Evolutionary conservation across 306 rosid genomes (phyloP).

Genomic region (Hylodesmum podocarpum): DNA sequence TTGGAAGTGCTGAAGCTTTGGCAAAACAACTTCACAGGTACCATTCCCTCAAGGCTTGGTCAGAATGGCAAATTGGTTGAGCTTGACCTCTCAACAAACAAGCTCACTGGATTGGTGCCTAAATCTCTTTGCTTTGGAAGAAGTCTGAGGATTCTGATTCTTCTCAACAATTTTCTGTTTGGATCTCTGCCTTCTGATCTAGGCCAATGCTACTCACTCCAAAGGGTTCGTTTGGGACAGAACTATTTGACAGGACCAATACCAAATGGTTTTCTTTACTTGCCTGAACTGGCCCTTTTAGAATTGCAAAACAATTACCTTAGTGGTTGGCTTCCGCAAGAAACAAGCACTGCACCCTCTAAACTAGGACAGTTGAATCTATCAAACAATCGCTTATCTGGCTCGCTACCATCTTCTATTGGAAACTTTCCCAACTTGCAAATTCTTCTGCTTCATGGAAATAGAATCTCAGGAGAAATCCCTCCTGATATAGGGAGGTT

Average conservation of each 20-base stretch:
- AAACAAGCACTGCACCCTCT: slow-evolving; percentile 44
- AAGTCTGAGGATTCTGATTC: slow-evolving; percentile 61
- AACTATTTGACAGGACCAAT: slow-evolving; percentile 72
- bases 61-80: slow-evolving; percentile 60
- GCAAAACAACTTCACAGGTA: slow-evolving; percentile 85
- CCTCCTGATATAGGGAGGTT: slow-evolving; percentile 67
- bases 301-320: slow-evolving; percentile 84
- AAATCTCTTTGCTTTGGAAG: slow-evolving; percentile 65
- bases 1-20: slow-evolving; percentile 73
- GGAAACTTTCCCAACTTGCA: slow-evolving; percentile 71
- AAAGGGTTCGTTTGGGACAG: slow-evolving; percentile 77
- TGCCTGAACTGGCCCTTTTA: slow-evolving; percentile 69
- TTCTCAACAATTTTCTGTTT: slow-evolving; percentile 75
- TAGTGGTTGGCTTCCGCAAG: slow-evolving; percentile 58
- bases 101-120: slow-evolving; percentile 84
- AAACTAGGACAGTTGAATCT: slow-evolving; percentile 73
- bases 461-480: slow-evolving; percentile 66
- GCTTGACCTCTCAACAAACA: slow-evolving; percentile 83
- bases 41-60: slow-evolving; percentile 75
- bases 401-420: slow-evolving; percentile 66
- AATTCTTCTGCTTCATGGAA: slow-evolving; percentile 61
- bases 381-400: slow-evolving; percentile 69
- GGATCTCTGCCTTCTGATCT: slow-evolving; percentile 79
- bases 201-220: slow-evolving; percentile 64
- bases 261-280: slow-evolving; percentile 70